Evolutionary conservation across 768 basidiomycete genomes (phyloP), one percentile per base, ranked within the genome.

Genomic region (Sistotremastrum niveocremeum): DNA sequence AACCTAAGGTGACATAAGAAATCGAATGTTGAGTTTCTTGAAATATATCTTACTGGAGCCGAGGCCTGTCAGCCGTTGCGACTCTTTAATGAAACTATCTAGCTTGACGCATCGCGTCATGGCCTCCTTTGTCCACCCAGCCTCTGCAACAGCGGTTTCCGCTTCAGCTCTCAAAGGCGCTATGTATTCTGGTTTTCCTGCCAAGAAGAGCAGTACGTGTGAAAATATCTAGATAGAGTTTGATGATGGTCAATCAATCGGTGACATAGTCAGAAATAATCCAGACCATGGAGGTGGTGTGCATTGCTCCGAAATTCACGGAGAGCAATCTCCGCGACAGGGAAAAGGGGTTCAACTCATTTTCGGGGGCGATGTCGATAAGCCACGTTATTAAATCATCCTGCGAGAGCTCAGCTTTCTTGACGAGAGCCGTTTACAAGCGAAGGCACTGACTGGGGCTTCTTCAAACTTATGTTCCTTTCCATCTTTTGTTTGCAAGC

Each of bases 401-500:
- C 55, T 56, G 51, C 7, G 20, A 3, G 28, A 28, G 39, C 9
- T 31, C 44, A 9, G 35, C 29, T 34, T 11, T 7, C 12, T 39
- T 7, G 28, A 41, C n/a, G 20, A 2, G 20, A 20, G 20, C 20
- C 2, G 20, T 20, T 20, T 2, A 20, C 20, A 20, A 20, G 20
- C 1, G 2, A 20, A 1, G 2, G 20, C 2, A 53, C 59, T 7
- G 39, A 66, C 67, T 35, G 69, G 68, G 47, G 63, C 60, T 35
- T 51, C 58, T 2, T 58, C 47, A 65, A 66, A 69, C 33, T 61
- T 52, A 8, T 53, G 48, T 20, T 60, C 63, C 37, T 52, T 57
- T 48, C 56, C 51, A 7, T 52, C 49, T 33, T 65, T 58, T 12
- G 62, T 54, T 46, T 37, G 49, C 33, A 60, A 34, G 8, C 70